A percentile compares a stretch with the other conserved stretches of the same genome.
Evolutionary conservation across 371 early-diverging fungal genomes (phyloP).

Genomic region (Lichtheimia ornata): DNA sequence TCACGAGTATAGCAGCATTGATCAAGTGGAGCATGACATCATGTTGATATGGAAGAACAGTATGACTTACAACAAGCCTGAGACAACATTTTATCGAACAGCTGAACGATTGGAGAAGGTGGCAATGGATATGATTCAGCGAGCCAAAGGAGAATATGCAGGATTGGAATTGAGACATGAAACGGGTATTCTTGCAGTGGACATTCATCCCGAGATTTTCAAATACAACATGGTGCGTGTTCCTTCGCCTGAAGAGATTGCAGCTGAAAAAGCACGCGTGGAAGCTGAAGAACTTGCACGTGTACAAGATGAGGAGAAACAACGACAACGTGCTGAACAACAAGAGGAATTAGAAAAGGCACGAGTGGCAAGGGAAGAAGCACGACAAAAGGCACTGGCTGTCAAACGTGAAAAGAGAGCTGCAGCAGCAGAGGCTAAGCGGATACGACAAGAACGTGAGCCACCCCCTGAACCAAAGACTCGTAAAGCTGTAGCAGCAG

Average conservation of each 20-base stretch:
- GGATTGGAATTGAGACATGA: conserved; percentile 35
- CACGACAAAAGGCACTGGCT: conserved; percentile 4
- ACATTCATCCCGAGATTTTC: conserved; percentile 57
- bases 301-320: conserved; percentile 15
- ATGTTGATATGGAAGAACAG: conserved; percentile 76
- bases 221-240: conserved; percentile 39
- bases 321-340: conserved; percentile 9
- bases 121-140: conserved; percentile 31
- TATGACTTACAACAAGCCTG: conserved; percentile 73
- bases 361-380: conserved; percentile 11
- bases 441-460: conserved; percentile 4
- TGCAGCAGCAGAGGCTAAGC: conserved; percentile 9
- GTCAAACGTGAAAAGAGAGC: conserved; percentile 11
- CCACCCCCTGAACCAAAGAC: conserved; percentile 2
- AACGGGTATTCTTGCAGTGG: conserved; percentile 48
- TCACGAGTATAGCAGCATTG: conserved; percentile 37
- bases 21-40: conserved; percentile 60
- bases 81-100: conserved; percentile 71
- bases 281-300: conserved; percentile 18
- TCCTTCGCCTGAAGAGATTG: conserved; percentile 28
- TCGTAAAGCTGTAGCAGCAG: conserved; percentile 10
- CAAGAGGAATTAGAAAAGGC: conserved; percentile 9
- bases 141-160: conserved; percentile 44
- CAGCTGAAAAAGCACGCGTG: conserved; percentile 16
- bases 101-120: conserved; percentile 56